Evolutionary conservation across 1,284 basidiomycete genomes (phyloP).

Genomic region (Cutaneotrichosporon sp.): DNA sequence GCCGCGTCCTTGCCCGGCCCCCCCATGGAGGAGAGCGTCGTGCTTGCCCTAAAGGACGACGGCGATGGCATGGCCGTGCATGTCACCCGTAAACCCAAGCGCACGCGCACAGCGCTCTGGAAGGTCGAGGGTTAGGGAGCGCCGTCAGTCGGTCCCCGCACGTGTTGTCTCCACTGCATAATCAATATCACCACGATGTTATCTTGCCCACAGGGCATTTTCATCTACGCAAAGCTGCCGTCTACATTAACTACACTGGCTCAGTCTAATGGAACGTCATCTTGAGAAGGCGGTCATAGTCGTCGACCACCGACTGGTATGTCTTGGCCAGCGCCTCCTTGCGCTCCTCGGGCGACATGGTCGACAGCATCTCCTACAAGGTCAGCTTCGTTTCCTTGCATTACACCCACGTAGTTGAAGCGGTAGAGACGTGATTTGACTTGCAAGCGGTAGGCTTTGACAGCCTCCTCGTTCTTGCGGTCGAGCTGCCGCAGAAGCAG

Average conservation of each 20-base stretch:
- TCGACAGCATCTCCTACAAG: conserved; percentile 71
- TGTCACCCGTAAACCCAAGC: conserved; percentile 72
- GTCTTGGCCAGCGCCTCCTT: conserved; percentile 88
- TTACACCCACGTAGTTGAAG: conserved; percentile 76
- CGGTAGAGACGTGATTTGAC: conserved; percentile 90
- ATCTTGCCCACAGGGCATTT: background rate
- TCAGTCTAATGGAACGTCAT: conserved; percentile 41
- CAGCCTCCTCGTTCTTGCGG: conserved; percentile 55
- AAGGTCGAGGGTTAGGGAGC: conserved; percentile 66
- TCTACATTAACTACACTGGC: background rate
- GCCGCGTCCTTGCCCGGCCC: conserved; percentile 59
- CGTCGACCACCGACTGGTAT: conserved; percentile 77
- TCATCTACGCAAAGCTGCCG: background rate
- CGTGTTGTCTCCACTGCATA: background rate
- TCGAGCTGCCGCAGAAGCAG: conserved; percentile 70
- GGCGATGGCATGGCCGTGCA: conserved; percentile 67
- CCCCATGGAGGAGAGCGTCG: conserved; percentile 62
- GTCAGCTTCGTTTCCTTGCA: conserved; percentile 7
- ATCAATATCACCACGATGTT: background rate
- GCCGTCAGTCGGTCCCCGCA: background rate
- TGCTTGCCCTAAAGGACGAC: conserved; percentile 71
- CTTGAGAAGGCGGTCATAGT: conserved; percentile 74
- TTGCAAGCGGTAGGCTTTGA: conserved; percentile 66
- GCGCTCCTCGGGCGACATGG: conserved; percentile 77
- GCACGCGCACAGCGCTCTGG: conserved; percentile 61